Evolutionary conservation across 2,329 filamentous ascomycete species (phyloP).

Genomic region (Cladosporium sp.): DNA sequence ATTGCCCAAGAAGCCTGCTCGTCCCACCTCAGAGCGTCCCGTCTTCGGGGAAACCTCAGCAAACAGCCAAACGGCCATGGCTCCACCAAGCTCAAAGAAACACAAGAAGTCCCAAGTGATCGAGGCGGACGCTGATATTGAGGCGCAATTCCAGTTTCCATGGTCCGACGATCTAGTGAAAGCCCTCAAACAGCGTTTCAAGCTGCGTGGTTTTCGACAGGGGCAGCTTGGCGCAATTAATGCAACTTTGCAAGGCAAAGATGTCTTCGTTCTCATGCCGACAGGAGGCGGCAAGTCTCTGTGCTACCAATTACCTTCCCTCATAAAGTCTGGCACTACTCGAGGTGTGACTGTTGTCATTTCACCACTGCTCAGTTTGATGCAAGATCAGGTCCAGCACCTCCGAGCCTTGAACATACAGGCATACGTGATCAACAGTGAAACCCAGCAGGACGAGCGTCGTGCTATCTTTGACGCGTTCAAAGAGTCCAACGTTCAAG

Average conservation of each 20-base stretch:
- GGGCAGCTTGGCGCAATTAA: constrained; percentile 97
- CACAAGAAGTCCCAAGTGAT: constrained; percentile 21
- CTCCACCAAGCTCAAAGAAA: constrained; percentile 28
- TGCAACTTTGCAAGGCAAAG: constrained; percentile 78
- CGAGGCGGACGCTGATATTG: constrained; percentile 22
- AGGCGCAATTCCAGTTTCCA: constrained; percentile 42
- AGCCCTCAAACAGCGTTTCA: constrained; percentile 78
- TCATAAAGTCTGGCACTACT: constrained; percentile 76
- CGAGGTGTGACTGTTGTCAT: constrained; percentile 86
- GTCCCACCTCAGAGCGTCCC: constrained; percentile 11
- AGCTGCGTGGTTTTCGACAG: constrained; percentile 78
- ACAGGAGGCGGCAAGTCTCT: constrained; percentile 95
- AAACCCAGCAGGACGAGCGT: constrained; percentile 61
- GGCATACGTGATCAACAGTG: constrained; percentile 77
- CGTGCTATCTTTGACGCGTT: constrained; percentile 63
- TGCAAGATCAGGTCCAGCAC: constrained; percentile 94
- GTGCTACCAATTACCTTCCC: constrained; percentile 90
- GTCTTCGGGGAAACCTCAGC: constrained; percentile 32
- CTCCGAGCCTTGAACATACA: constrained; percentile 70
- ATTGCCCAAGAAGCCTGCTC: constrained; percentile 13
- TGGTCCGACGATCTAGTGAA: constrained; percentile 85
- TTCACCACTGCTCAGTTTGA: constrained; percentile 90
- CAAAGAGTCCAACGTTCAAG: constrained; percentile 61
- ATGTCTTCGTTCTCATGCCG: constrained; percentile 95
- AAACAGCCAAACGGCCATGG: constrained; percentile 17